phyloP scores from a whole-genome alignment of 2,329 filamentous ascomycete genomes.

The Cercospora zeae-maydis region DNA sequence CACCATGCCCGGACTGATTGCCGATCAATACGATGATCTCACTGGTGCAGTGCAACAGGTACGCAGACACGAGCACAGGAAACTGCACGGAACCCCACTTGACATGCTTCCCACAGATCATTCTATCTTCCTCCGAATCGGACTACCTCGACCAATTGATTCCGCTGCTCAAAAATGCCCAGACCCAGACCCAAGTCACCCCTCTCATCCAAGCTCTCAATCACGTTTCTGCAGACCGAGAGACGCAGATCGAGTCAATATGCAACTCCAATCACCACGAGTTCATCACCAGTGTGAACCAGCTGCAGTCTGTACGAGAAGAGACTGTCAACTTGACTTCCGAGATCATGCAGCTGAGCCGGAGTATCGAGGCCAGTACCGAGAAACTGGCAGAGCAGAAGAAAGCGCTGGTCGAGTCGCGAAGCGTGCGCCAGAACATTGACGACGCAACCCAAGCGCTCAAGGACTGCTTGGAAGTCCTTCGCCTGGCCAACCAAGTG shows the following conservation, averaged over 20 bases:
- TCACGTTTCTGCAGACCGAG: slow-evolving; percentile 79
- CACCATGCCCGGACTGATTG: slow-evolving; percentile 38
- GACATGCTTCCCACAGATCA: slow-evolving; percentile 61
- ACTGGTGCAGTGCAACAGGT: slow-evolving; percentile 51
- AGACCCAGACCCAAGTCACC: slow-evolving; percentile 62
- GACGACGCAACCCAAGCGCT: slow-evolving; percentile 86
- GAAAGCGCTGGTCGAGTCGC: slow-evolving; percentile 86
- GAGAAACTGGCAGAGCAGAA: slow-evolving; percentile 94
- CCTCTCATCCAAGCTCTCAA: slow-evolving; percentile 72
- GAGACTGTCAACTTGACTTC: slow-evolving; percentile 83
- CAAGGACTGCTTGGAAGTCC: slow-evolving; percentile 84
- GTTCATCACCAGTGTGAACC: slow-evolving; percentile 89
- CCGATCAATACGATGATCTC: slow-evolving; percentile 47
- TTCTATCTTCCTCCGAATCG: slow-evolving; percentile 82
- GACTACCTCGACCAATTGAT: slow-evolving; percentile 97
- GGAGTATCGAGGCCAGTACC: slow-evolving; percentile 91
- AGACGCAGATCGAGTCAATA: slow-evolving; percentile 87
- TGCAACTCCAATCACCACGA: slow-evolving; percentile 96
- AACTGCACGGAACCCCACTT: too few relatives aligned
- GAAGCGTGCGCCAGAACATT: slow-evolving; percentile 89
- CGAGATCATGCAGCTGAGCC: slow-evolving; percentile 88
- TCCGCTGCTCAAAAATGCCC: slow-evolving; percentile 86
- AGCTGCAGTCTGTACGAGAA: slow-evolving; percentile 86
- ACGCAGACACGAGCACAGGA: too few relatives aligned
- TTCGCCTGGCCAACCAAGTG: slow-evolving; percentile 89